These are phyloP conservation scores for Apiospora arundinis DNA, from an alignment of 2,329 filamentous ascomycete species.

Conservation along the genomic window DNA sequence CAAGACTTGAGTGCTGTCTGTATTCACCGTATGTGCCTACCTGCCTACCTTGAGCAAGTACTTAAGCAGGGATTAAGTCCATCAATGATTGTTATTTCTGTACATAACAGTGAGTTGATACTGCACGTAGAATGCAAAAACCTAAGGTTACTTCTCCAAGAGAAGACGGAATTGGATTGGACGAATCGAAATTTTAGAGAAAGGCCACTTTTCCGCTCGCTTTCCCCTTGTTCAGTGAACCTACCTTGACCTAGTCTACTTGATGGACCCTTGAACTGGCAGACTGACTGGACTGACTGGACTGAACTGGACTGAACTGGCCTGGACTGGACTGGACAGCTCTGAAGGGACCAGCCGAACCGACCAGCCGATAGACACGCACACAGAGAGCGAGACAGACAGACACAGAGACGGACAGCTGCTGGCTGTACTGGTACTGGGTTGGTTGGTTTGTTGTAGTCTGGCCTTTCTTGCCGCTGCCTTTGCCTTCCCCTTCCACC, in stretches of 20 bases:
- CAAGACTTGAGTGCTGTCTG: background rate
- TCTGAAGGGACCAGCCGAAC: background rate
- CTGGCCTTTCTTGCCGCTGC: conserved; percentile 11
- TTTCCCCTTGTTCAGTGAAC: background rate
- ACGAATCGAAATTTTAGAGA: conserved; percentile 1
- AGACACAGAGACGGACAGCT: background rate
- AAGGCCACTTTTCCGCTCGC: background rate
- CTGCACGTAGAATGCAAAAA: too few species aligned
- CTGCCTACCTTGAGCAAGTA: background rate
- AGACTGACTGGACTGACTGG: too few species aligned
- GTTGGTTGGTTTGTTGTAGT: conserved; percentile 13
- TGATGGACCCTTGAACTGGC: conserved; percentile 14
- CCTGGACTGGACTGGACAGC: background rate
- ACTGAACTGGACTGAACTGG: background rate
- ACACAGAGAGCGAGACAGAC: background rate
- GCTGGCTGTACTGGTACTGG: background rate
- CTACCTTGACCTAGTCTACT: background rate
- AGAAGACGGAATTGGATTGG: background rate
- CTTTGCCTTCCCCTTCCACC: background rate
- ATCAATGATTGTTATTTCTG: too few species aligned
- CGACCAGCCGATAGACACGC: background rate
- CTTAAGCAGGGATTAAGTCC: too few species aligned
- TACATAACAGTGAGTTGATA: too few species aligned
- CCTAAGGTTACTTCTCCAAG: too few species aligned
- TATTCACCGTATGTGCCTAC: background rate